Percentiles rank a stretch among this genome's conserved stretches.
Evolutionary conservation across 1,139 yeast genomes (phyloP).

Genomic region (Wickerhamomyces sp.): DNA sequence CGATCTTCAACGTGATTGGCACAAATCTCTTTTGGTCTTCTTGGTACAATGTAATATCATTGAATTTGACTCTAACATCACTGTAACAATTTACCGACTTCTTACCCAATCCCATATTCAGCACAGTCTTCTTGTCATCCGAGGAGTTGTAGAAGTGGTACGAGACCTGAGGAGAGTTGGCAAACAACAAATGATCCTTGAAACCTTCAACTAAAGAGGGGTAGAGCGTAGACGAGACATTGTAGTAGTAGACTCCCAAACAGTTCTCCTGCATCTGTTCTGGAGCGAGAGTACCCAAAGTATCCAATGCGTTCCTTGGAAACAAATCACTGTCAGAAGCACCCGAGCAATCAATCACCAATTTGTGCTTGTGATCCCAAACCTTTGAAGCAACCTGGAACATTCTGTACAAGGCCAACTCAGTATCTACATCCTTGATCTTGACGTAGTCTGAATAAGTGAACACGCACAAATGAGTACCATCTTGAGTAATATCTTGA

Average conservation of each 20-base stretch:
- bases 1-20: slow-evolving; percentile 63
- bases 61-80: slow-evolving; percentile 61
- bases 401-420: slow-evolving; percentile 53
- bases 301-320: slow-evolving; percentile 24
- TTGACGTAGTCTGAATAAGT: slow-evolving; percentile 40
- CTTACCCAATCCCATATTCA: slow-evolving; percentile 44
- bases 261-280: slow-evolving; percentile 51
- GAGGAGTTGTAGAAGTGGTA: slow-evolving; percentile 35
- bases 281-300: slow-evolving; percentile 37
- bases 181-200: slow-evolving; percentile 18
- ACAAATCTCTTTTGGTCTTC: slow-evolving; percentile 33
- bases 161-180: slow-evolving; percentile 16
- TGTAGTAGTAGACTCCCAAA: slow-evolving; percentile 51
- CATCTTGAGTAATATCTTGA: slow-evolving; percentile 66
- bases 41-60: slow-evolving; percentile 51
- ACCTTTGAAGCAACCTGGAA: slow-evolving; percentile 67
- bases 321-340: slow-evolving; percentile 34
- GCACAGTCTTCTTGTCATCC: slow-evolving; percentile 44
- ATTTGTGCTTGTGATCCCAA: slow-evolving; percentile 64
- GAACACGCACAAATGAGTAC: slow-evolving; percentile 62
- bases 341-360: slow-evolving; percentile 69
- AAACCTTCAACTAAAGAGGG: slow-evolving; percentile 29
- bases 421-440: slow-evolving; percentile 41
- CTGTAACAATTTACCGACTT: slow-evolving; percentile 32
- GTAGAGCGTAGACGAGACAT: slow-evolving; percentile 45